phyloP scores from a whole-genome alignment of 805 yeast species.

The Tanozyma kutaoensis region DNA sequence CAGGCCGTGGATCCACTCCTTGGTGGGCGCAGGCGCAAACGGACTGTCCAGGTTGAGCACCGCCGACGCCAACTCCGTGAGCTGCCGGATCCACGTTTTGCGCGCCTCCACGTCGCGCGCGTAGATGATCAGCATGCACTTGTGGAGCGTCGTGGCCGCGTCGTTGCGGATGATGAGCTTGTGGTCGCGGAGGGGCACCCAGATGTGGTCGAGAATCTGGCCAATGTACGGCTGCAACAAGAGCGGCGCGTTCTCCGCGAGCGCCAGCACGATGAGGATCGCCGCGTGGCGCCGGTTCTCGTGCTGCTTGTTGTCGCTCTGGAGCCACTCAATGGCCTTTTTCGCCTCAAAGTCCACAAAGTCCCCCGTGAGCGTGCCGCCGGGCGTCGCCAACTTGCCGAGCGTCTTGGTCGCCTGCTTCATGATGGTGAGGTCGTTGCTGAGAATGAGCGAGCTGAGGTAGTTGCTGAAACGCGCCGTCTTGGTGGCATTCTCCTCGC shows the following conservation, averaged over 20 bases:
- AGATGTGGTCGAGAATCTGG: constrained; percentile 67
- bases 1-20: constrained; percentile 80
- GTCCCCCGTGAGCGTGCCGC: constrained; percentile 81
- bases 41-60: constrained; percentile 31
- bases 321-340: constrained; percentile 82
- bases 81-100: constrained; percentile 59
- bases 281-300: constrained; percentile 88
- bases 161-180: constrained; percentile 67
- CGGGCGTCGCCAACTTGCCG: constrained; percentile 82
- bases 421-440: constrained; percentile 77
- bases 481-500: constrained; percentile 75
- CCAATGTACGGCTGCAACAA: constrained; percentile 65
- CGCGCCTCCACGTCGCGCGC: constrained; percentile 63
- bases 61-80: constrained; percentile 54
- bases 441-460: constrained; percentile 64
- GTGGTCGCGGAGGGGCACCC: constrained; percentile 78
- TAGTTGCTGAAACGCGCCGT: constrained; percentile 89
- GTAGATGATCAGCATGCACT: constrained; percentile 67
- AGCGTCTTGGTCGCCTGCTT: constrained; percentile 74
- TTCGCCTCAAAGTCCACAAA: constrained; percentile 89
- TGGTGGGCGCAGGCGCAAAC: constrained; percentile 9
- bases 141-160: constrained; percentile 68
- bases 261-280: constrained; percentile 63
- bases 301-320: constrained; percentile 59
- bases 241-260: constrained; percentile 82